Evolutionary conservation across 768 basidiomycete genomes (phyloP).

Genomic region (Bullera alba): DNA sequence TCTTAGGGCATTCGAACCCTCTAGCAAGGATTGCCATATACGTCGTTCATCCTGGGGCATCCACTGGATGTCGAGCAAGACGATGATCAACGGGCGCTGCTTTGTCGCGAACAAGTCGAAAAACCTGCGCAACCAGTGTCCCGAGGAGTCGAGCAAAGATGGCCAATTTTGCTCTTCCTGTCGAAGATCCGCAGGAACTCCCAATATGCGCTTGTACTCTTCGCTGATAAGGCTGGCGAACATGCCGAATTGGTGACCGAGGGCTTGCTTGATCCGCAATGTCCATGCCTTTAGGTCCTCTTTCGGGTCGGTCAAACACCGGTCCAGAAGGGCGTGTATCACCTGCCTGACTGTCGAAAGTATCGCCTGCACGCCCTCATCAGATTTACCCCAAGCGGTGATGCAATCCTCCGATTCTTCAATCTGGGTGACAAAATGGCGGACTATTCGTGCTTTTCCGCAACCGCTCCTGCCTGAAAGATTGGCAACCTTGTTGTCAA

Average conservation of each 20-base stretch:
- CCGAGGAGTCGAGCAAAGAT: too few relatives aligned
- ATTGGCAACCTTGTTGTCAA: conserved; percentile 3
- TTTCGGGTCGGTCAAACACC: conserved; percentile 33
- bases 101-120: conserved; percentile 26
- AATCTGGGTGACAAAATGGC: conserved; percentile 9
- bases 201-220: conserved; percentile 19
- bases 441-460: conserved; percentile 19
- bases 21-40: conserved; percentile 18
- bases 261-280: conserved; percentile 17
- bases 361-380: conserved; percentile 61
- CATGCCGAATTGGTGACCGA: conserved; percentile 20
- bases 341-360: conserved; percentile 47
- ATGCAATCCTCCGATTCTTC: background rate
- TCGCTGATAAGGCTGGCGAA: conserved; percentile 23
- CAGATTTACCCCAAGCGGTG: conserved; percentile 51
- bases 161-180: too few relatives aligned
- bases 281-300: conserved; percentile 28
- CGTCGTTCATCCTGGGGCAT: conserved; percentile 13
- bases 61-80: conserved; percentile 40
- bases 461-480: conserved; percentile 20
- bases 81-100: conserved; percentile 18
- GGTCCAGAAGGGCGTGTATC: conserved; percentile 29
- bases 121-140: conserved; percentile 5
- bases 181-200: too few relatives aligned
- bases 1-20: conserved; percentile 14